These are phyloP conservation scores for Hydrangea macrophylla DNA, from an alignment of 148 eudicot species.

Conservation along the genomic window DNA sequence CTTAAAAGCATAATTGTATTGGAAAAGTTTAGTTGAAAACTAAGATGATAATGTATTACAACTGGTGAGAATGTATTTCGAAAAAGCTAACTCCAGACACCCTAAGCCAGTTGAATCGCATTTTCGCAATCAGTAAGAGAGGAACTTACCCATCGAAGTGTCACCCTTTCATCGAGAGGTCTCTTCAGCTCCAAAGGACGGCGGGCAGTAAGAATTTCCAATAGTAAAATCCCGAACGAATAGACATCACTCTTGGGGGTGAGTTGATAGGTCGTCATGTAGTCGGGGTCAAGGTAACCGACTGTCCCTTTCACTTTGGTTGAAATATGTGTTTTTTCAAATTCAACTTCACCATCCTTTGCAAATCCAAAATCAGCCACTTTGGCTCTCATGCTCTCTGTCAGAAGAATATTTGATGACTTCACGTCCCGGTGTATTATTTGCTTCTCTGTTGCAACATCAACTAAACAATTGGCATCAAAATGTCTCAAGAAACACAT, in stretches of 20 bases:
- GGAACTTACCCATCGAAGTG: constrained; percentile 80
- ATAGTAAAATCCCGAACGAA: constrained; percentile 76
- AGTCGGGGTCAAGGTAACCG: constrained; percentile 96
- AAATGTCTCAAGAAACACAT: background rate
- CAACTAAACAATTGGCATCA: constrained; percentile 1
- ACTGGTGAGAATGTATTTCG: too few species aligned
- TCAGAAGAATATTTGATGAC: constrained; percentile 91
- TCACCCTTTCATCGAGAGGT: constrained; percentile 62
- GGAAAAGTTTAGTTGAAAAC: too few species aligned
- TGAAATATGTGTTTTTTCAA: constrained; percentile 74
- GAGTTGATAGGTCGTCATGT: constrained; percentile 93
- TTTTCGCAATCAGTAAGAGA: background rate
- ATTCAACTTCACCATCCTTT: constrained; percentile 60
- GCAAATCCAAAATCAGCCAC: constrained; percentile 99
- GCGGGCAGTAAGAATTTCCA: constrained; percentile 88
- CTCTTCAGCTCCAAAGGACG: constrained; percentile 82
- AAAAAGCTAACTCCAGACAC: too few species aligned
- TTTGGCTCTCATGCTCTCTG: constrained; percentile 78
- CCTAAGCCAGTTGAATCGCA: background rate
- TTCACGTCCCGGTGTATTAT: constrained; percentile 96
- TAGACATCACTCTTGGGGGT: constrained; percentile 92
- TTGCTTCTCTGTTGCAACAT: constrained; percentile 64
- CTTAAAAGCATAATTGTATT: too few species aligned
- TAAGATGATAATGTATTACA: too few species aligned
- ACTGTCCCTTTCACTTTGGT: constrained; percentile 97